Evolutionary conservation across 106 monocot genomes (phyloP).

Genomic region (Dendrobium nobile): DNA sequence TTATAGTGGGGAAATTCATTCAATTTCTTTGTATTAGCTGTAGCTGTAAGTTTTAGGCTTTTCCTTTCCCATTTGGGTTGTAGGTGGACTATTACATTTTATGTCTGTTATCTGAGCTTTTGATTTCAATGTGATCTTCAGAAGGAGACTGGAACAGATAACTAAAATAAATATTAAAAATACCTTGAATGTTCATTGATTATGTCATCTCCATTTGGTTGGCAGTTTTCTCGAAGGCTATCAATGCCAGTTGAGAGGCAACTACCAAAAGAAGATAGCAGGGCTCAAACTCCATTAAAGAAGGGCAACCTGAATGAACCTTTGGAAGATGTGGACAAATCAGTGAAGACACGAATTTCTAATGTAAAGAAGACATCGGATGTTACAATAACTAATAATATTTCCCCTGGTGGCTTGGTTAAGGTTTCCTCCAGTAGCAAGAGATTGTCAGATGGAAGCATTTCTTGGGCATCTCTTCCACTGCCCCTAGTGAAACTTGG

Average conservation of each 20-base stretch:
- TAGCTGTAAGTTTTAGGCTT: neutral
- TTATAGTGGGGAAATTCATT: neutral
- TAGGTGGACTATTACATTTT: neutral
- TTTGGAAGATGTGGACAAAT: constrained; percentile 29
- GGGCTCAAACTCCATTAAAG: constrained; percentile 24
- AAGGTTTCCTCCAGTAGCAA: constrained; percentile 33
- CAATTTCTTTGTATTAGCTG: neutral
- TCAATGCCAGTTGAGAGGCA: constrained; percentile 24
- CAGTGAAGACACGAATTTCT: constrained; percentile 19
- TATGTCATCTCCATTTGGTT: constrained; percentile 8
- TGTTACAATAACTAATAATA: constrained; percentile 18
- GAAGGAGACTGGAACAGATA: neutral
- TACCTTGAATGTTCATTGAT: neutral
- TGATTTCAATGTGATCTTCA: neutral
- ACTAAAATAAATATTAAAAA: neutral
- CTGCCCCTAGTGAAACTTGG: constrained; percentile 59
- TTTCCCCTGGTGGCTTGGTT: constrained; percentile 28
- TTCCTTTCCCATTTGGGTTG: neutral
- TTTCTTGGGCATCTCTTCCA: constrained; percentile 60
- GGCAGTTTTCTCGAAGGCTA: constrained; percentile 50
- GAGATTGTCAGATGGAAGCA: constrained; percentile 56
- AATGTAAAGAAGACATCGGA: constrained; percentile 38
- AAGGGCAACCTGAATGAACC: constrained; percentile 19
- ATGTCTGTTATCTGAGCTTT: neutral
- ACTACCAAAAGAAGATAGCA: constrained; percentile 32